Percentiles rank a stretch among this genome's conserved stretches.
Conservation (phyloP, 1,284 basidiomycete genomes). For the Ustilago loliicola region DNA sequence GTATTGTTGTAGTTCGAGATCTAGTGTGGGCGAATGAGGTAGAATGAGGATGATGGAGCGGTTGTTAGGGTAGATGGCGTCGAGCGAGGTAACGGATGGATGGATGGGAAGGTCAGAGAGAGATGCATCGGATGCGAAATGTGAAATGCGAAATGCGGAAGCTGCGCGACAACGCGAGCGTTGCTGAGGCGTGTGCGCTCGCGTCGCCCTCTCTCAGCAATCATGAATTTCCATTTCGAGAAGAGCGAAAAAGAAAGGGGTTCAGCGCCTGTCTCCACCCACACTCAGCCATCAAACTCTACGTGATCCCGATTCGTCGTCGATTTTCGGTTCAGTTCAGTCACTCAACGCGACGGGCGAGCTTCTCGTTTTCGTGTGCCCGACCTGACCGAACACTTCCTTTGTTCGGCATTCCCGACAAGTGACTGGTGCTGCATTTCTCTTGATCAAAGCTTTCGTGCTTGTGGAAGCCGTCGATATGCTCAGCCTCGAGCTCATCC, state of each 20-base stretch:
- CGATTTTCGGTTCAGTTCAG: not conserved
- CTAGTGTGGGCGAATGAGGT: not conserved
- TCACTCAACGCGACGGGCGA: slow-evolving; percentile 18
- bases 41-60: not conserved
- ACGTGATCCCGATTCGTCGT: not conserved
- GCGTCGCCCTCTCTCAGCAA: slow-evolving; percentile 5
- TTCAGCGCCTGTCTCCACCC: not conserved
- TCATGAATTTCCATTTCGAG: slow-evolving; percentile 15
- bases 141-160: slow-evolving; percentile 10
- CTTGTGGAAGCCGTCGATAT: not conserved
- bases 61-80: not conserved
- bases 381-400: not conserved
- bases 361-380: not conserved
- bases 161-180: slow-evolving; percentile 12
- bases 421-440: not conserved
- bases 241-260: slow-evolving; percentile 4
- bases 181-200: slow-evolving; percentile 26
- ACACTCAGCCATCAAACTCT: slow-evolving; percentile 13
- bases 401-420: slow-evolving; percentile 1
- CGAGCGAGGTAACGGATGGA: slow-evolving; percentile 4
- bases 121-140: slow-evolving; percentile 10
- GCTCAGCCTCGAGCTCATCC: not conserved
- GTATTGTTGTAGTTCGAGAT: not conserved
- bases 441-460: not conserved
- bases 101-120: not conserved